phyloP scores from a whole-genome alignment of 1,139 yeast genomes.

The Yamadazyma diospyri region DNA sequence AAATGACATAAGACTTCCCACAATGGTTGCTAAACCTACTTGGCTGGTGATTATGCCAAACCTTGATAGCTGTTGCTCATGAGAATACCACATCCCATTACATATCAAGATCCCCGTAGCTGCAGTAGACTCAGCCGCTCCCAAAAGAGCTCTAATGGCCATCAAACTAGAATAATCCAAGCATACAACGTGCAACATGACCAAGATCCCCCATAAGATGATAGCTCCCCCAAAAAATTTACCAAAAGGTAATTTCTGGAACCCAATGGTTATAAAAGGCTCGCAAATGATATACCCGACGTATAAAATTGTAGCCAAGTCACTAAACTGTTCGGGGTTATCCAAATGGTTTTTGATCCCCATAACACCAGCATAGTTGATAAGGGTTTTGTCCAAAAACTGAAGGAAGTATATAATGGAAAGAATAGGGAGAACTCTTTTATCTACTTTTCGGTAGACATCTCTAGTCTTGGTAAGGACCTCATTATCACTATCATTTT shows the following conservation, averaged over 20 bases:
- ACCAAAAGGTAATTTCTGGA: slow-evolving; percentile 39
- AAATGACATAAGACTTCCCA: slow-evolving; percentile 40
- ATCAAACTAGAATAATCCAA: slow-evolving; percentile 37
- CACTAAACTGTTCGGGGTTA: slow-evolving; percentile 37
- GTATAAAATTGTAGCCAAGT: slow-evolving; percentile 41
- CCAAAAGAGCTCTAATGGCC: slow-evolving; percentile 40
- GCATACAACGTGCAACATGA: slow-evolving; percentile 32
- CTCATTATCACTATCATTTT: slow-evolving; percentile 1
- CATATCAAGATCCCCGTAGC: slow-evolving; percentile 43
- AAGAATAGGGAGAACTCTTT: slow-evolving; percentile 28
- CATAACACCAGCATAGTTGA: slow-evolving; percentile 51
- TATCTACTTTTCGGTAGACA: slow-evolving; percentile 25
- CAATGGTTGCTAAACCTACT: slow-evolving; percentile 38
- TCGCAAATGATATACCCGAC: slow-evolving; percentile 48
- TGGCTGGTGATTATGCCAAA: slow-evolving; percentile 38
- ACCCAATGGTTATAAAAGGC: slow-evolving; percentile 35
- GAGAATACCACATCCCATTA: slow-evolving; percentile 42
- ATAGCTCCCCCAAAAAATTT: slow-evolving; percentile 36
- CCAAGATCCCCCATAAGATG: slow-evolving; percentile 40
- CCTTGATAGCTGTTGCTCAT: slow-evolving; percentile 33
- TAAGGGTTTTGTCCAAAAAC: slow-evolving; percentile 41
- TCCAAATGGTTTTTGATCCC: slow-evolving; percentile 36
- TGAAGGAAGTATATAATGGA: slow-evolving; percentile 42
- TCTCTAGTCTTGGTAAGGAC: slow-evolving; percentile 7
- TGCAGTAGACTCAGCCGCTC: slow-evolving; percentile 40